Conservation (phyloP, 371 early-diverging fungal genomes). For the Mortierella sp. region DNA sequence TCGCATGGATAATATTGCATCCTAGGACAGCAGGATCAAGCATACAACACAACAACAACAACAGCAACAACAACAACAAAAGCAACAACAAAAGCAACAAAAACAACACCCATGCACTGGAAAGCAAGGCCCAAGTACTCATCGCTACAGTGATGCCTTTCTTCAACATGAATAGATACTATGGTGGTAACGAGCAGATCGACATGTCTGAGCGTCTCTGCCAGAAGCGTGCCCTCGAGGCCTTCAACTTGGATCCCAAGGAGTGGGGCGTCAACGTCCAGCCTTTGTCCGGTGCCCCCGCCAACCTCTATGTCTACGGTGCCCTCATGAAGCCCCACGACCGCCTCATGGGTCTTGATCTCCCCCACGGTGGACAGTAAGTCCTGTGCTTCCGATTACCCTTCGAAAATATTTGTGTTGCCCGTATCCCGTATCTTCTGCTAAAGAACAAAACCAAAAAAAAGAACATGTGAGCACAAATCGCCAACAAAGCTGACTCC, state of each 20-base stretch:
- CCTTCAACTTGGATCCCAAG: conserved; percentile 89
- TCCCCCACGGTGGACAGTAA: conserved; percentile 99
- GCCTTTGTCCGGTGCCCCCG: conserved; percentile 96
- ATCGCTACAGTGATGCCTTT: neutral
- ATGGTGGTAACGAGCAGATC: conserved; percentile 99
- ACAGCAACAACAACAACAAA: neutral
- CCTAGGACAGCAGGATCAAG: neutral
- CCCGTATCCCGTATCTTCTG: neutral
- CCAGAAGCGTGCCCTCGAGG: conserved; percentile 95
- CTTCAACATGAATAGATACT: conserved; percentile 78
- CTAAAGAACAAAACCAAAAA: neutral
- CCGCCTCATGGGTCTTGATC: conserved; percentile 99
- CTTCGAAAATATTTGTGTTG: neutral
- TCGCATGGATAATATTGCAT: neutral
- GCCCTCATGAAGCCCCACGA: conserved; percentile 98
- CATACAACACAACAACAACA: too few species aligned
- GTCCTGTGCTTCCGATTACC: conserved; percentile 38
- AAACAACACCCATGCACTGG: neutral
- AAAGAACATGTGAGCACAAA: neutral
- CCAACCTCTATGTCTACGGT: conserved; percentile 97
- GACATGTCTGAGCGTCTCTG: conserved; percentile 97
- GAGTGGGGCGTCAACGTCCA: conserved; percentile 99
- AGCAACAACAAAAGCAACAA: neutral
- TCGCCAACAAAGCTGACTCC: neutral
- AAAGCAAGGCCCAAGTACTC: neutral